Base-by-base conservation (phyloP, 768 basidiomycete species). In the Asterophora lycoperdoides region DNA sequence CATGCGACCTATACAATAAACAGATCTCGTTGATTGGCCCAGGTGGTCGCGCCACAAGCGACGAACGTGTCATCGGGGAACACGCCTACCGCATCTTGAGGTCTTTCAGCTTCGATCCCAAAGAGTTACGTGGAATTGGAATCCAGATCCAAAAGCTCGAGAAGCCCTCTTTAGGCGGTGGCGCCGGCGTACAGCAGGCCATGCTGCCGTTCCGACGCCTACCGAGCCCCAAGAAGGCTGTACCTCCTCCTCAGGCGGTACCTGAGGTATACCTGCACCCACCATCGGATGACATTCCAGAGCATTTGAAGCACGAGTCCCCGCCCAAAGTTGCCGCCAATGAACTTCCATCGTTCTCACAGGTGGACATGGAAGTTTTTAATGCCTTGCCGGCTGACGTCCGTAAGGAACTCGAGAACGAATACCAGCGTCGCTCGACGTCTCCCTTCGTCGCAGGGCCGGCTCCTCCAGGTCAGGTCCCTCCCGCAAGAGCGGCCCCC, bases 81-180 rank as follows among this genome's bases (percentile, higher is more conserved):
- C 81, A 84, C 52, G 86, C 90, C 5, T 89, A 86, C 80, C 76
- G 78, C 51, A 66, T 96, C 13, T 72, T 95, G 26, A 73, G 78
- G 56, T 76, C 79, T 1, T 83, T 93, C 64, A 72, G 77, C 32
- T 86, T 96, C 42, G 87, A 92, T 53, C 83, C 93, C 0, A 79
- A 73, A 50, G 95, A 97, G 53, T 69, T 98, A n/a, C 78, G 95
- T 17, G 95, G 95, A 1, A 79, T 98, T 48, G 93, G 90, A 0
- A 85, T 98, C 7, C 92, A 94, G 58, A 80, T 97, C 10, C 84
- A 87, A 59, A 97, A 93, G 63, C 75, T 98, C 4, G 92, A 96
- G 65, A 70, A 75, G 6, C 57, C 63, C 13, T 65, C 68, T 1
- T 68, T 62, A 2, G 47, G 58, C 3, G 60, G 61, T 18, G 6